Base-by-base conservation (phyloP, 192 early-diverging fungal species). In the Mortierella antarctica region DNA sequence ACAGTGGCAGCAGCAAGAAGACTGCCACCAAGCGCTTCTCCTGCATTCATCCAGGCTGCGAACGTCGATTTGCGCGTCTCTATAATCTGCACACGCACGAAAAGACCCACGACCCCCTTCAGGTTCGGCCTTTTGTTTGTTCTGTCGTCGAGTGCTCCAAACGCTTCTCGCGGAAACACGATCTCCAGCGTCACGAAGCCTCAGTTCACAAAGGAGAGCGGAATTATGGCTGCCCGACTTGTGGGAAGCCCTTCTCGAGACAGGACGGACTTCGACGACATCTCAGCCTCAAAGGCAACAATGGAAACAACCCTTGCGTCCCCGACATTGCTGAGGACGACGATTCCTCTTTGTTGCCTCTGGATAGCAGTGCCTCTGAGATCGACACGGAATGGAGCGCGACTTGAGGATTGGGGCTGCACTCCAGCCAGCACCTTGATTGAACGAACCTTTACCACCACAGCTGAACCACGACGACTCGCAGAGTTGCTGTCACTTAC, bases 251-350 rank as follows among this genome's bases (percentile, higher is more conserved):
- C 1, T 93, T 93, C 69, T 85, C 86, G 31, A 74, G 92, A 17
- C 89, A 88, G 51, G 92, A 93, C 83, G 91, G 92, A 13, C 75
- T 92, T 12, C 82, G 77, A 42, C 73, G 91, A n/a, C 91, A 93
- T 60, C 50, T 64, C n/a, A 12, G 42, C 5, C 49, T 60, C 18
- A 56, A 50, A 8, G 39, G 58, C 57, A 76, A 51, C 42, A 52
- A 31, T 31, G 31, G 31, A 31, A 31, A 31, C 31, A 31, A 31
- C 31, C 31, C 31, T 31, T 31, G 11, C 10, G 31, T 31, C 31
- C 31, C 3, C 31, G 31, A 31, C 31, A 31, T 31, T 31, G 31
- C 31, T 31, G 31, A 31, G 31, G 31, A 31, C 31, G 31, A 31
- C 31, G 31, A 31, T 31, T 31, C 31, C 31, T 31, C 31, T 31